These are phyloP conservation scores for Rhizophagus clarus DNA, from an alignment of 192 early-diverging fungal genomes.

Conservation along the genomic window DNA sequence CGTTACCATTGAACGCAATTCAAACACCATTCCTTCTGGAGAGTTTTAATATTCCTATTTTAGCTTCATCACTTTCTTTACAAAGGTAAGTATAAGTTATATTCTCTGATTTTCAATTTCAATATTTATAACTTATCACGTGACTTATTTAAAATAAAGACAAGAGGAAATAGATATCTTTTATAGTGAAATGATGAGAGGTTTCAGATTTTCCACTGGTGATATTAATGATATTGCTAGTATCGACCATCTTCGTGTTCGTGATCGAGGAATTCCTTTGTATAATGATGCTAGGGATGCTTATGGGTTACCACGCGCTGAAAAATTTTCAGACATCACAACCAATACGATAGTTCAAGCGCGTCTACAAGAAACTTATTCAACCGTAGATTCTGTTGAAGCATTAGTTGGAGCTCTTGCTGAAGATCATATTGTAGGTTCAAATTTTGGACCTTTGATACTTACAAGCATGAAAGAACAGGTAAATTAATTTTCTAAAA, in stretches of 20 bases:
- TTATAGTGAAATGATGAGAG: too few relatives aligned
- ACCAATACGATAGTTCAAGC: neutral
- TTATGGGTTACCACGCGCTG: neutral
- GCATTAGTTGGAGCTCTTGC: slow-evolving; percentile 12
- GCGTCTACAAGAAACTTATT: slow-evolving; percentile 6
- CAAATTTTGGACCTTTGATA: slow-evolving; percentile 10
- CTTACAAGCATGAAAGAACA: neutral
- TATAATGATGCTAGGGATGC: slow-evolving; percentile 27
- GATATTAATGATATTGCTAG: neutral
- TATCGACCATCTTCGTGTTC: neutral
- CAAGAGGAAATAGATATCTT: too few relatives aligned
- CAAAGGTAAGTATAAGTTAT: too few relatives aligned
- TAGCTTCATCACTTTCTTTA: too few relatives aligned
- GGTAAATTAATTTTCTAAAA: neutral
- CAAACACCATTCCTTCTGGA: too few relatives aligned
- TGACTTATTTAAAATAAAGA: too few relatives aligned
- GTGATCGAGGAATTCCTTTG: slow-evolving; percentile 11
- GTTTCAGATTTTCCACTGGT: too few relatives aligned
- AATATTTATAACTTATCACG: too few relatives aligned
- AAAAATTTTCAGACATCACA: slow-evolving; percentile 28
- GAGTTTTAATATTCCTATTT: too few relatives aligned
- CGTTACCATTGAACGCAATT: too few relatives aligned
- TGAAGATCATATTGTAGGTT: slow-evolving; percentile 29
- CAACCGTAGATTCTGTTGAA: slow-evolving; percentile 24
- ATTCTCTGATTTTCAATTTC: too few relatives aligned